A percentile compares a stretch with the other conserved stretches of the same genome.
These are phyloP conservation scores for Arxiozyma slooffiae DNA, from an alignment of 1,139 yeast species.

Conservation along the genomic window DNA sequence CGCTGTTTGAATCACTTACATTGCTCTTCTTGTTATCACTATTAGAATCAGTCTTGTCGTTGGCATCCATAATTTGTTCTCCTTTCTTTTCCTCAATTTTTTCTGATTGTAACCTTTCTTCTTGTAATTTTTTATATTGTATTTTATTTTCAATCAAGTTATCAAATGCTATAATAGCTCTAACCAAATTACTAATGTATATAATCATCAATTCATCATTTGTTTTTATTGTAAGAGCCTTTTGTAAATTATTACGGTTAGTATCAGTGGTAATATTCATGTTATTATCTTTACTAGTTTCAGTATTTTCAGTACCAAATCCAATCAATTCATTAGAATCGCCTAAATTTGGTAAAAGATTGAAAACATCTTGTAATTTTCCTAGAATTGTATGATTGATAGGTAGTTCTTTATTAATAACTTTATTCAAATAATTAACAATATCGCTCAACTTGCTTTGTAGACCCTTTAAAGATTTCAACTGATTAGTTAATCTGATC, in stretches of 20 bases:
- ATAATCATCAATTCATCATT: conserved; percentile 94
- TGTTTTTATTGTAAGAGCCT: conserved; percentile 83
- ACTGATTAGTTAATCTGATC: conserved; percentile 75
- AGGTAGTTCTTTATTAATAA: conserved; percentile 62
- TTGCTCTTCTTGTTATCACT: neutral
- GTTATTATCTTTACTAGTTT: neutral
- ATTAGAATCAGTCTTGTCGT: conserved; percentile 11
- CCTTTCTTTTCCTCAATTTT: conserved; percentile 7
- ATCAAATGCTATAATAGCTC: conserved; percentile 94
- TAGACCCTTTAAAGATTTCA: conserved; percentile 79
- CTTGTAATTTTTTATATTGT: conserved; percentile 56
- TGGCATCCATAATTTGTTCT: conserved; percentile 7
- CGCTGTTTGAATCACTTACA: neutral
- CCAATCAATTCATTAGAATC: conserved; percentile 12
- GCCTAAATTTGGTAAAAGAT: conserved; percentile 72
- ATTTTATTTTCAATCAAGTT: conserved; percentile 93
- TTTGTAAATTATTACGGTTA: conserved; percentile 44
- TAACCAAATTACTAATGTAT: conserved; percentile 77
- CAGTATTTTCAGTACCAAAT: neutral
- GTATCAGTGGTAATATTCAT: conserved; percentile 11
- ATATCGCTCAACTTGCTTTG: conserved; percentile 74
- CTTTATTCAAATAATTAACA: conserved; percentile 68
- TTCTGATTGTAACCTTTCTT: conserved; percentile 20
- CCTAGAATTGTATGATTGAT: conserved; percentile 86
- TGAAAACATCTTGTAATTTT: conserved; percentile 88